phyloP scores from a whole-genome alignment of 2,329 filamentous ascomycete species.

The Apiospora hydei region DNA sequence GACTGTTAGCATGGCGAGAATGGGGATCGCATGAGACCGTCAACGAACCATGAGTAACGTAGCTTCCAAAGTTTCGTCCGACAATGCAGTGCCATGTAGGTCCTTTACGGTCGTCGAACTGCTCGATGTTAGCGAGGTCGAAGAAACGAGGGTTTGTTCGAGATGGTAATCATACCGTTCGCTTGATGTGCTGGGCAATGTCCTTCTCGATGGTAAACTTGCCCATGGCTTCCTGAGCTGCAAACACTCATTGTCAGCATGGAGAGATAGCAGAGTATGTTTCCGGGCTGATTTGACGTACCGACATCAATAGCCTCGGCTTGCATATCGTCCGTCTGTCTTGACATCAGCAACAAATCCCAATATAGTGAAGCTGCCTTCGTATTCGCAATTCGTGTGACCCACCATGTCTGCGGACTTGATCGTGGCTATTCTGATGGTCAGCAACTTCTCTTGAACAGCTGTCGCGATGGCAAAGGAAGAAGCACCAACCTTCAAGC shows the following conservation, averaged over 20 bases:
- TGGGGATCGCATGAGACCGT: conserved; percentile 3
- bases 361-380: conserved; percentile 27
- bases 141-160: conserved; percentile 20
- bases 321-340: conserved; percentile 95
- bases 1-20: conserved; percentile 14
- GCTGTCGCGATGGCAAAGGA: neutral
- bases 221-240: conserved; percentile 69
- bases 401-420: conserved; percentile 98
- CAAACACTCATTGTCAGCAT: conserved; percentile 31
- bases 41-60: conserved; percentile 89
- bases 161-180: conserved; percentile 55
- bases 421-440: conserved; percentile 75
- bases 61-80: conserved; percentile 97
- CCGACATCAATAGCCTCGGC: conserved; percentile 94
- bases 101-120: conserved; percentile 98
- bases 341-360: conserved; percentile 40
- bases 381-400: conserved; percentile 23
- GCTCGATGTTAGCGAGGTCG: conserved; percentile 28
- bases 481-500: conserved; percentile 41
- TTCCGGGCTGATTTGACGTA: conserved; percentile 59
- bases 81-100: conserved; percentile 99
- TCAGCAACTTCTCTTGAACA: conserved; percentile 15
- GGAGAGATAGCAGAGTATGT: neutral
- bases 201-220: conserved; percentile 70
- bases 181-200: conserved; percentile 46